A percentile compares a stretch with the other conserved stretches of the same genome.
Conservation (phyloP, 257 asterid genomes). For the Linderniella brevidens region DNA sequence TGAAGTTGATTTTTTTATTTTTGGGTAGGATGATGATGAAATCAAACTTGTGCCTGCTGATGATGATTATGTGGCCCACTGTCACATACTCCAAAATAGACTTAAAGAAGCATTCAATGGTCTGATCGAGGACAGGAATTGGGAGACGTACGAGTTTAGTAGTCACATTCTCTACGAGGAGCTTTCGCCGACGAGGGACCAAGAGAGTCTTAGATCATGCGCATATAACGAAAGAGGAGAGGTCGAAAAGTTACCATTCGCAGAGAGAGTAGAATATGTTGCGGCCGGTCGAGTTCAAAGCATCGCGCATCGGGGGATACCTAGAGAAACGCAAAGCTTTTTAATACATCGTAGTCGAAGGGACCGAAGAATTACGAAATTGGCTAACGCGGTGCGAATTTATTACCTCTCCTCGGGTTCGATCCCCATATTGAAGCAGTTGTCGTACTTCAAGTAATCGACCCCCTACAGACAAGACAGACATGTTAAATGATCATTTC, state of each 20-base stretch:
- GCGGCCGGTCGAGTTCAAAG: constrained; percentile 77
- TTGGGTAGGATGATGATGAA: no score
- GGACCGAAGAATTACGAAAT: not conserved
- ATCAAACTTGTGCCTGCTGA: no score
- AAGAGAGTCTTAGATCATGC: no score
- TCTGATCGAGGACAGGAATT: no score
- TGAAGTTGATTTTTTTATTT: no score
- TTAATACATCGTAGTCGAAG: not conserved
- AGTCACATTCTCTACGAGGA: no score
- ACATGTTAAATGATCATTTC: no score
- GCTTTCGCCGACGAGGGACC: no score
- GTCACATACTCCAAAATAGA: no score
- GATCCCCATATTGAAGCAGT: constrained; percentile 5
- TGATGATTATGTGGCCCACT: no score
- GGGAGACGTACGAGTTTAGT: no score
- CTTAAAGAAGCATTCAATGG: no score
- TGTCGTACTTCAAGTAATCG: constrained; percentile 5
- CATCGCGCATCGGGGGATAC: constrained; percentile 80
- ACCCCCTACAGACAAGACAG: constrained; percentile 2
- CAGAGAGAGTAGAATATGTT: constrained; percentile 80
- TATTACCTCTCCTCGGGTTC: constrained; percentile 4
- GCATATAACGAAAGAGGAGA: not conserved
- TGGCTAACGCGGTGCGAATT: not conserved
- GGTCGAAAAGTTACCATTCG: constrained; percentile 45
- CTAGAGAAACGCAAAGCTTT: not conserved